Percentiles rank a stretch among this genome's conserved stretches.
Conservation (phyloP, 2,329 filamentous ascomycete species). For the Aureobasidium melanogenum region DNA sequence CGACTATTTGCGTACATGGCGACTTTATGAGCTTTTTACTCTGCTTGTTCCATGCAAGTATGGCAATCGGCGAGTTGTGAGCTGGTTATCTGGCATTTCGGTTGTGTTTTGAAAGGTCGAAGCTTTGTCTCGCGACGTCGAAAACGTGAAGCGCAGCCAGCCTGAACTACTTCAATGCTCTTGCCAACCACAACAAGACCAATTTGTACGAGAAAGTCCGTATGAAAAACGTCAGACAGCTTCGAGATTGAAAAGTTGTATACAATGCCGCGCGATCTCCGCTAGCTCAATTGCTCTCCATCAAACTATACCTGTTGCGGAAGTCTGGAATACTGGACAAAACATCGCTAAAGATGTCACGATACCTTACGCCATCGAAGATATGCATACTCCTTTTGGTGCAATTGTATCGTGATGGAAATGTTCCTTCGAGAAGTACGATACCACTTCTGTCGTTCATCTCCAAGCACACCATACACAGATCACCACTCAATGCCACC, state of each 20-base stretch:
- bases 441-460: slow-evolving; percentile 73
- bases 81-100: background rate
- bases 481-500: slow-evolving; percentile 11
- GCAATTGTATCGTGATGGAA: slow-evolving; percentile 54
- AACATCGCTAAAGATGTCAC: slow-evolving; percentile 50
- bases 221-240: background rate
- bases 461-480: slow-evolving; percentile 50
- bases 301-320: background rate
- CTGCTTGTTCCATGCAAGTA: background rate
- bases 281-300: background rate
- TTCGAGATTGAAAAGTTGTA: too few relatives aligned
- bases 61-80: background rate
- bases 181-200: background rate
- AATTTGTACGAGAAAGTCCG: background rate
- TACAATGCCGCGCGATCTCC: background rate
- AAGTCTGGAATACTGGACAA: background rate
- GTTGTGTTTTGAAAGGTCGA: background rate
- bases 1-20: background rate
- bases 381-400: slow-evolving; percentile 73
- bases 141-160: background rate
- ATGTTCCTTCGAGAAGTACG: slow-evolving; percentile 25
- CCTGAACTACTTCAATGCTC: background rate
- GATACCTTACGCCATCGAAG: slow-evolving; percentile 82
- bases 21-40: background rate
- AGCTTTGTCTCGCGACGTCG: background rate